Base-by-base conservation (phyloP, 768 basidiomycete genomes). In the Naganishia kalamii region DNA sequence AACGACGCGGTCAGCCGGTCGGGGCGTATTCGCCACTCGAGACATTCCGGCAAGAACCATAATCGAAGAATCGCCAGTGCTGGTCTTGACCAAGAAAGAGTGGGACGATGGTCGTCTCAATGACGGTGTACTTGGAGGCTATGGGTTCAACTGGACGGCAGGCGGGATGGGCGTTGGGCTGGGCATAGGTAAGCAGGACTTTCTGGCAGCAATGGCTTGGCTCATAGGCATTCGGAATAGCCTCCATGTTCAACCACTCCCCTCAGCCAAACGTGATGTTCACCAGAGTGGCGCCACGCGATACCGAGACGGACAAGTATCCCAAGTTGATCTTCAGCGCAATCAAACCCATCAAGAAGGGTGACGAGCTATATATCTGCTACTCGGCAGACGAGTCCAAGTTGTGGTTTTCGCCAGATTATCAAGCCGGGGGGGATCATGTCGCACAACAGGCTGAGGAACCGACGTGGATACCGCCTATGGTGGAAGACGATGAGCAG, bases 51-150 rank as follows among this genome's bases (percentile, higher is more conserved):
- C 71, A 12, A 81, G 84, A 13, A 87, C 87, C 0, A 70, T 88
- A n/a, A 74, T 97, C 66, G 93, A 96, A 76, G 84, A 86, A 70
- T 88, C 88, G 68, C 92, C 93, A 1, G 89, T 90, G 21, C 79
- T 94, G n/a, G 80, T 94, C 12, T 84, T 93, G 71, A 75, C 80
- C 4, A 81, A 82, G 63, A 81, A 84, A 27, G 90, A 92, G 78
- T 92, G 73, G 73, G 74, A 73, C 12, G 48, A 66, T 11, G 73
- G 73, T 7, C 62, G 66, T 17, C 66, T 77, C 72, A 68, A 75
- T 62, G 60, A 68, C 32, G 72, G 71, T 0, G 65, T 77, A 1
- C 66, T 77, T 33, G 76, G 76, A 1, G 70, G 71, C 49, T 77
- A 77, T 70, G 75, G 69, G 11, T 77, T 77, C 51, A 72, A 68